These are phyloP conservation scores for Tetrastigma voinierianum DNA, from an alignment of 164 flowering plant genomes.

Conservation along the genomic window DNA sequence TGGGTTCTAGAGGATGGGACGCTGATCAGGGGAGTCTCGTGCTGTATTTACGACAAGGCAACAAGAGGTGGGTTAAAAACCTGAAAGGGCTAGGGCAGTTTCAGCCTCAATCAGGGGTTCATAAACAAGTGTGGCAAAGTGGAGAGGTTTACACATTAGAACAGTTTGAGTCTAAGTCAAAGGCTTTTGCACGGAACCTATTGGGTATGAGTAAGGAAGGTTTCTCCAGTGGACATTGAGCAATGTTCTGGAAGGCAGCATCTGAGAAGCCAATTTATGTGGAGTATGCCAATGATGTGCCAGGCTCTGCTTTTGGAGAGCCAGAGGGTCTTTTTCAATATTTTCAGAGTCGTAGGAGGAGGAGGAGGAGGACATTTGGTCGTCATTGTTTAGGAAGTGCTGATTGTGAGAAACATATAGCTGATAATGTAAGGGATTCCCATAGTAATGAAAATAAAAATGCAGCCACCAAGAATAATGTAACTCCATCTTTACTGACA, in stretches of 20 bases:
- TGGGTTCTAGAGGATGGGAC: constrained; percentile 21
- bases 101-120: constrained; percentile 27
- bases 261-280: constrained; percentile 82
- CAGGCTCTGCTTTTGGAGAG: constrained; percentile 91
- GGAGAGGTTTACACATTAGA: constrained; percentile 88
- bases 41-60: constrained; percentile 93
- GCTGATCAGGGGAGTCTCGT: constrained; percentile 41
- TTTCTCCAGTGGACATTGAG: constrained; percentile 72
- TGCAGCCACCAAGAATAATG: constrained; percentile 15
- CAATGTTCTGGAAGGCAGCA: constrained; percentile 87
- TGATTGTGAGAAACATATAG: constrained; percentile 24
- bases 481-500: neutral
- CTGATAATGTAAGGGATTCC: constrained; percentile 15
- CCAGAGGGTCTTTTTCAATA: constrained; percentile 58
- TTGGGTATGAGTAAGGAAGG: constrained; percentile 67
- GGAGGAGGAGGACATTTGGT: constrained; percentile 29
- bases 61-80: constrained; percentile 78
- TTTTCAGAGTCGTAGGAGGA: constrained; percentile 49
- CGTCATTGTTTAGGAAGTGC: constrained; percentile 23
- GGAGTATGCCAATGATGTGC: constrained; percentile 98
- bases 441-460: constrained; percentile 10
- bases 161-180: constrained; percentile 90
- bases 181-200: constrained; percentile 59
- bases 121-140: constrained; percentile 97
- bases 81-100: constrained; percentile 42